Base-by-base conservation (phyloP, 2,329 filamentous ascomycete species). In the Pseudogymnoascus sp. region DNA sequence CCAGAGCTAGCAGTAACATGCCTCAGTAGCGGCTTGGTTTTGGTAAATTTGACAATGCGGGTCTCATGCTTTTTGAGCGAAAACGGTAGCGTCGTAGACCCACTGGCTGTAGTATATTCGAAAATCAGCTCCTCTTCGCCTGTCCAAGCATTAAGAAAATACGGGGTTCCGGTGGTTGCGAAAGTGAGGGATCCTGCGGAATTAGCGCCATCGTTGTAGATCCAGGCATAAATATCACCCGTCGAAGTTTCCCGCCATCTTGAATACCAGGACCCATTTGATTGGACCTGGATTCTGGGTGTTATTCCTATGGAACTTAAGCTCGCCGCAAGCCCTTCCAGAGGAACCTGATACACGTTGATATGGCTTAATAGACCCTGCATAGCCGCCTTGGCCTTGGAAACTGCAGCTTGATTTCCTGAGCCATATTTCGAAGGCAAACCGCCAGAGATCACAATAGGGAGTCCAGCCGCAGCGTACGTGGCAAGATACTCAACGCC, bases 91-190 rank as follows among this genome's bases (percentile, higher is more conserved):
- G 64, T 68, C 39, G 39, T 43, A n/a, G 39, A 43, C 6, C 18
- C 39, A 22, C 39, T 43, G 14, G 39, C 9, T 43, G 14, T 20
- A n/a, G 20, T 66, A 61, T 77, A 77, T 3, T 68, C 64, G 1
- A 70, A 41, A 18, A 77, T 62, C 0, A 71, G 71, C 3, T 61
- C 70, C 25, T 68, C 60, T 4, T 68, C 65, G 6, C 77, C 77
- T 1, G 75, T 76, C 74, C 76, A 80, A 3, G 75, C 73, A 64
- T 79, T 69, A 59, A 74, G 73, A 30, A 69, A 32, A 63, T 73
- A 75, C 3, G 76, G 76, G 5, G 63, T 67, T 22, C 68, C 70
- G 14, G 65, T 72, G 11, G 64, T 69, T 16, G 65, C 63, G 38
- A 76, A 71, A 1, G 63, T 65, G 32, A 75, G 65, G 8, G 57